Base-by-base conservation (phyloP, 257 asterid species). In the Lycium barbarum region DNA sequence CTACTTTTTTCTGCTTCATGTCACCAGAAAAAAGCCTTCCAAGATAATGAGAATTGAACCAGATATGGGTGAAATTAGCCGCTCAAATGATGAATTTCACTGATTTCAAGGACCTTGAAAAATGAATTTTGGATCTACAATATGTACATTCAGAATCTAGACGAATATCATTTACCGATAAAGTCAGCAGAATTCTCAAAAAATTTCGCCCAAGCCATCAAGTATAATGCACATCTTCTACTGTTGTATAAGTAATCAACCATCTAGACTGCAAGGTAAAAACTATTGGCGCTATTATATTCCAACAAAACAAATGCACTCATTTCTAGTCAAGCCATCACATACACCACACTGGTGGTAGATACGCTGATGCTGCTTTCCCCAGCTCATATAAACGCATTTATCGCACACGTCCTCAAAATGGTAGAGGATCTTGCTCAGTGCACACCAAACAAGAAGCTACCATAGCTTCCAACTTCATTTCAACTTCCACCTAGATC, bases 41-140 rank as follows among this genome's bases (percentile, higher is more conserved):
- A 40, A 10, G 57, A 71, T 17, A 18, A 40, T 15, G 1, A 71
- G 7, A 18, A 72, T 45, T n/a, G 59, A 47, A 43, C 57, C 35
- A 43, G 35, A 71, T 43, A 9, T 71, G 10, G 79, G 14, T 9
- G 17, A 43, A 43, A 66, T 2, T 35, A 66, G 1, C 74, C 74
- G 10, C 12, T 13, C 45, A 33, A 12, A n/a, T 73, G 18, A 72
- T 72, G 80, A n/a, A 9, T 73, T 73, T n/a, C 59, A n/a, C n/a
- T 5, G 38, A 73, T 73, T n/a, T 47, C 80, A 73, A 10, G 18
- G 59, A 73, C 80, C 58, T 72, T 10, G 59, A 68, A 8, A 68
- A 68, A 51, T 38, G 49, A 68, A 68, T 68, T 7, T 7, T 36
- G n/a, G 10, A 33, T 66, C 40, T 10, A 33, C 9, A 65, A 26